phyloP scores from a whole-genome alignment of 2,329 filamentous ascomycete genomes.

The Epicoccum sorghinum region DNA sequence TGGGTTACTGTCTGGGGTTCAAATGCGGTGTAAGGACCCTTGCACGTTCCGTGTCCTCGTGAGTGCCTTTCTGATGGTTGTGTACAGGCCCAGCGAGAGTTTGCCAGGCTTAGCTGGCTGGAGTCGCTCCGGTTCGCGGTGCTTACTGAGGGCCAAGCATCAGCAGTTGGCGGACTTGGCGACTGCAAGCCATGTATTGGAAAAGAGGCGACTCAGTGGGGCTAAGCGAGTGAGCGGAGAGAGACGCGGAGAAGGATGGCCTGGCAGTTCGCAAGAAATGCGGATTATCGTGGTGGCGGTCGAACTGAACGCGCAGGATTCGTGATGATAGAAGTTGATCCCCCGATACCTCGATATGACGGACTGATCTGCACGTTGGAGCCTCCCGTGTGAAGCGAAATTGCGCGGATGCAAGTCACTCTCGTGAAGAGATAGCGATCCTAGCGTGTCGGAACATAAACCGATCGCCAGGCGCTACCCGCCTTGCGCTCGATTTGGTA shows the following conservation, averaged over 20 bases:
- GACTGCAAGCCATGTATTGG: constrained; percentile 14
- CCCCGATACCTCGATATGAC: background rate
- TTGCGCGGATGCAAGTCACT: background rate
- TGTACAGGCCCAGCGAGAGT: background rate
- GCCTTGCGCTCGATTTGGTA: constrained; percentile 2
- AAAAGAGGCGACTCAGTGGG: constrained; percentile 2
- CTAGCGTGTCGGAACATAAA: constrained; percentile 1
- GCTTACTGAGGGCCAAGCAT: constrained; percentile 13
- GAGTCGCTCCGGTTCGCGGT: constrained; percentile 1
- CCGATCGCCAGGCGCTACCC: background rate
- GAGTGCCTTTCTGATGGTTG: background rate
- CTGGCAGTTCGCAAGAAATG: background rate
- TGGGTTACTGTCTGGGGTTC: background rate
- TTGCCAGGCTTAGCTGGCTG: background rate
- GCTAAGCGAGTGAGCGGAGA: background rate
- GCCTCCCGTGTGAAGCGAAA: constrained; percentile 6
- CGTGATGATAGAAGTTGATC: background rate
- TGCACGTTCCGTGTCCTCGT: background rate
- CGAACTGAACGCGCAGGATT: background rate
- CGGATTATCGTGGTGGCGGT: background rate
- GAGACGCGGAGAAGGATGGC: background rate
- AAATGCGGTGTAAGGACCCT: background rate
- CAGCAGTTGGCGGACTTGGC: constrained; percentile 9
- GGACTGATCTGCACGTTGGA: background rate
- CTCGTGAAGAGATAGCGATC: background rate